Base-by-base conservation (phyloP, 164 flowering plant genomes). In the Vitis rotundifolia region DNA sequence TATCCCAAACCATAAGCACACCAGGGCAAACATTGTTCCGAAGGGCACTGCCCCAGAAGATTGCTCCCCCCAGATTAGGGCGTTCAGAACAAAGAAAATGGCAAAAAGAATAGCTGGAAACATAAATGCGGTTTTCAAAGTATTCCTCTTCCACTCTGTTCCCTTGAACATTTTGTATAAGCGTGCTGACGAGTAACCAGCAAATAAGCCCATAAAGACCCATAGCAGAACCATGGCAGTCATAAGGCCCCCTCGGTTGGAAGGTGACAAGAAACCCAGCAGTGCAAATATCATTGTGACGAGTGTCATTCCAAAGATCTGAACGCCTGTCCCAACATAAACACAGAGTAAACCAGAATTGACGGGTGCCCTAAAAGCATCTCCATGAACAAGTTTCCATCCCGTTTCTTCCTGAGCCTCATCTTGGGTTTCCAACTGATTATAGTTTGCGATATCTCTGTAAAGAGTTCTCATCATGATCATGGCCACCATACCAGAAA, bases 401-500 rank as follows among this genome's bases (percentile, higher is more conserved):
- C 91, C 90, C 1, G 90, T 85, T 79, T 85, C 88, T 76, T 87
- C 91, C 68, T 87, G 88, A 60, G 91, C 86, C 71, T 87, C 91
- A 67, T 87, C 91, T 84, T 87, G 89, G 60, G 86, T 81, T 59
- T 87, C 89, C 71, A 87, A 71, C 66, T 87, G 88, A 68, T 87
- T 87, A 48, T 87, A 87, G 72, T 87, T 87, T 60, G 91, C 81
- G 64, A 86, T 87, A 77, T 87, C 91, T 80, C 76, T 81, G 79
- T 87, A 87, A 11, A 87, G 77, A 52, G 91, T 85, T 73, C 91
- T 82, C 89, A 85, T 84, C 89, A 85, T 87, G 73, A 87, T 87
- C 91, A 87, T 87, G 26, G 91, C 91, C 58, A 87, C 91, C 91
- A 87, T 87, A 15, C 91, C 91, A 69, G 91, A 87, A 49, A 85